Evolutionary conservation across 345 rosid species (phyloP).

Genomic region (Sisymbrium irio): DNA sequence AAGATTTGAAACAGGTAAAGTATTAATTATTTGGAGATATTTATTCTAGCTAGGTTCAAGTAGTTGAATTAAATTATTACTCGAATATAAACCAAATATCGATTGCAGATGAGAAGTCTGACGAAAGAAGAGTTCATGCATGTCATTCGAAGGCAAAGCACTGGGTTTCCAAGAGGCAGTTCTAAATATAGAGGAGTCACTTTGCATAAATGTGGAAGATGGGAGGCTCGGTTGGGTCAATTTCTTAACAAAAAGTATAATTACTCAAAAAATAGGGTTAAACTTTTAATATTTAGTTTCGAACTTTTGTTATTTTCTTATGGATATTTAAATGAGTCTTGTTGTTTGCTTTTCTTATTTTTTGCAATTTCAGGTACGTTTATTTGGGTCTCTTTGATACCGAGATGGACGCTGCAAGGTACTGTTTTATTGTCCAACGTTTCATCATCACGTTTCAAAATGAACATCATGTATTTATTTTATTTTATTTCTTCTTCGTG

Average conservation of each 20-base stretch:
- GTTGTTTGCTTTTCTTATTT: neutral
- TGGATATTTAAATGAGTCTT: neutral
- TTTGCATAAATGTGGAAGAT: constrained; percentile 96
- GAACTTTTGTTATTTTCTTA: neutral
- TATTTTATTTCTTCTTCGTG: neutral
- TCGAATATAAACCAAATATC: neutral
- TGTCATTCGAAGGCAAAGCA: constrained; percentile 91
- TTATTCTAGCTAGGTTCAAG: neutral
- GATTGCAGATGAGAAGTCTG: constrained; percentile 66
- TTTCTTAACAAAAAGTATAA: constrained; percentile 83
- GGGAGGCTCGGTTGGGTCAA: constrained; percentile 99
- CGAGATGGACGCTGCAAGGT: constrained; percentile 96
- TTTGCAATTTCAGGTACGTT: constrained; percentile 63
- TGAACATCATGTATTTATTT: neutral
- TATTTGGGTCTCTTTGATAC: constrained; percentile 92
- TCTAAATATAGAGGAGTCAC: constrained; percentile 97
- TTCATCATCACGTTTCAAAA: constrained; percentile 10
- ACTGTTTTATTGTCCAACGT: neutral
- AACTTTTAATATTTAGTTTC: neutral
- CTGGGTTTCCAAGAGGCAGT: constrained; percentile 94
- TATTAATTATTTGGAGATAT: neutral
- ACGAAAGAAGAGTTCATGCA: constrained; percentile 96
- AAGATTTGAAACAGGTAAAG: constrained; percentile 83
- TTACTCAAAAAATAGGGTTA: neutral
- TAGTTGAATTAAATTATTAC: neutral